phyloP scores from a whole-genome alignment of 352 stramenopile species.

The Thraustotheca clavata region DNA sequence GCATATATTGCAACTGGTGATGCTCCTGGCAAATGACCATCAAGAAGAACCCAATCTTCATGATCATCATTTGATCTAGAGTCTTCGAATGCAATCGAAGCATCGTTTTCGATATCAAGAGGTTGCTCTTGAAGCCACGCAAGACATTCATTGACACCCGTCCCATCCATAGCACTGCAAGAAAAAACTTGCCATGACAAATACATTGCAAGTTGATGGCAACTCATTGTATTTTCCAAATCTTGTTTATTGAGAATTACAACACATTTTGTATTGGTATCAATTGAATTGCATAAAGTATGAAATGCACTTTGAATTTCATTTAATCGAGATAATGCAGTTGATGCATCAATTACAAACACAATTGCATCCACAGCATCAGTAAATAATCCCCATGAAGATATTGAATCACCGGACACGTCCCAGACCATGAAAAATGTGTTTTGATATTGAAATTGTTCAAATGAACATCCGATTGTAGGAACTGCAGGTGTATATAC shows the following conservation, averaged over 20 bases:
- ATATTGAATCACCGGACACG: conserved; percentile 13
- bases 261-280: no score
- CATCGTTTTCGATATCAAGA: not conserved
- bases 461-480: conserved; percentile 34
- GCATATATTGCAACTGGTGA: conserved; percentile 4
- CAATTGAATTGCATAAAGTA: no score
- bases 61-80: not conserved
- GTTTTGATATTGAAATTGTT: conserved; percentile 34
- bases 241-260: no score
- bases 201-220: not conserved
- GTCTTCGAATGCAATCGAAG: not conserved
- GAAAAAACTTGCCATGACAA: not conserved
- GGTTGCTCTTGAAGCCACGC: not conserved
- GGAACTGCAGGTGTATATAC: conserved; percentile 19
- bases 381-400: no score
- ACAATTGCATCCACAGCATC: conserved; percentile 14
- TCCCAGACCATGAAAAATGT: conserved; percentile 23
- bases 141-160: not conserved
- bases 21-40: not conserved
- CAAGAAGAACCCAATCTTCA: not conserved
- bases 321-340: not conserved
- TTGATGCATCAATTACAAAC: conserved; percentile 18
- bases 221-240: no score
- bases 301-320: not conserved
- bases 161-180: not conserved